A percentile compares a stretch with the other conserved stretches of the same genome.
phyloP scores from a whole-genome alignment of 805 yeast species.

The Debaryomyces tyrocola region DNA sequence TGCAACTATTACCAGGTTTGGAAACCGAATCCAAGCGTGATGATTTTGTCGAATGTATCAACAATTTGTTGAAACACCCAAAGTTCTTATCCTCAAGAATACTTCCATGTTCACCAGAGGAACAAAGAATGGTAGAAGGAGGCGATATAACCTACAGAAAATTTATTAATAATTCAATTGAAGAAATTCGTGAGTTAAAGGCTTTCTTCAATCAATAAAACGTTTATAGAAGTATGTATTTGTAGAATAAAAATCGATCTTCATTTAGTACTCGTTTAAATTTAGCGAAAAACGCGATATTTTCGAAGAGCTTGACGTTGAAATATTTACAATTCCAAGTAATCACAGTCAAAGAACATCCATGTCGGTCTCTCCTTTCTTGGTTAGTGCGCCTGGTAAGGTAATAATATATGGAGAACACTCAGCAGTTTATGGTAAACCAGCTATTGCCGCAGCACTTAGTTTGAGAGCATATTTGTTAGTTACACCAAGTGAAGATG shows the following conservation, averaged over 20 bases:
- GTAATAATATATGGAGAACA: slow-evolving; percentile 96
- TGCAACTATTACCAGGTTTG: slow-evolving; percentile 54
- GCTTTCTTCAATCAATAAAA: slow-evolving; percentile 21
- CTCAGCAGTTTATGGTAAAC: slow-evolving; percentile 89
- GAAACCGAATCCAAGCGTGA: slow-evolving; percentile 59
- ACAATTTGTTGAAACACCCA: slow-evolving; percentile 81
- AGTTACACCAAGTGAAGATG: slow-evolving; percentile 49
- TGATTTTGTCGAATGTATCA: slow-evolving; percentile 60
- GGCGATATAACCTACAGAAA: slow-evolving; percentile 31
- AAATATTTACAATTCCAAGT: background rate
- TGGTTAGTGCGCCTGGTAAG: slow-evolving; percentile 94
- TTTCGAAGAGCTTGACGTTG: too few species aligned
- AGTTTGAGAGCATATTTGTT: slow-evolving; percentile 80
- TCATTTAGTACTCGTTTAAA: too few species aligned
- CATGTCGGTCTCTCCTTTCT: slow-evolving; percentile 47
- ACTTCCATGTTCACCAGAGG: slow-evolving; percentile 62
- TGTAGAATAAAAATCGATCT: too few species aligned
- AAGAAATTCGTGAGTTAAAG: slow-evolving; percentile 36
- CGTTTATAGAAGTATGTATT: background rate
- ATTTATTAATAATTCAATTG: slow-evolving; percentile 33
- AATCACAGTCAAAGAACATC: background rate
- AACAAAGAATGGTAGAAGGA: slow-evolving; percentile 54
- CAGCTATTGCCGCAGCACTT: slow-evolving; percentile 95
- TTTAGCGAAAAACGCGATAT: too few species aligned
- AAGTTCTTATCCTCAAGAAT: slow-evolving; percentile 74